Base-by-base conservation (phyloP, 2,329 filamentous ascomycete genomes). In the Claviceps sp. region DNA sequence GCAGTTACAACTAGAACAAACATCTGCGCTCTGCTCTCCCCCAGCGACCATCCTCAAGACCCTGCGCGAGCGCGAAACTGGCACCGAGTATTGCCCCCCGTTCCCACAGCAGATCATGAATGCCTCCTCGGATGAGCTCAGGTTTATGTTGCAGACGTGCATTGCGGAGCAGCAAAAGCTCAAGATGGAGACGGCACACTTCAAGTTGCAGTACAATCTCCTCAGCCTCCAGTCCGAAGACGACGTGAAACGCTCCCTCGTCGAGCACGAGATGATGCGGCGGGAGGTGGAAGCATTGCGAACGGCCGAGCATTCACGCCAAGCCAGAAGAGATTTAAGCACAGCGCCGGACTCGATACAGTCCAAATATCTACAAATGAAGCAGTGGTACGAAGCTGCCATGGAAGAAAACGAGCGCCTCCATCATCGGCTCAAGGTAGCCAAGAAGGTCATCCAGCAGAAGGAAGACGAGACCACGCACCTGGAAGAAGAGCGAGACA, bases 191-290 rank as follows among this genome's bases (percentile, higher is more conserved):
- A 84, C 86, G 16, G 87, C 90, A 36, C 90, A 96, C 65, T 85
- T 93, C 71, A 94, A 93, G 69, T 73, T 97, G 51, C 91, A 96
- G 65, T 86, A 90, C 63, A 89, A 85, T 60, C 78, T 96, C 62
- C 77, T 95, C 30, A 82, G 80, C 49, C 82, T 96, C 57, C 88
- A 95, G 62, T 89, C 87, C 51, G 82, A 85, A 48, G 89, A 95
- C 59, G 85, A 89, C 34, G 80, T 88, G 9, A 90, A 94, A 67
- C 82, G 89, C 26, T 89, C 91, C 58, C 85, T 84, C 38, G 90
- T 96, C 5, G 91, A 96, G 67, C 86, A 95, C 60, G 87, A 93
- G 57, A 90, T 96, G 79, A 85, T 85, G n/a, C 81, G 88, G 56
- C 79, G 86, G 22, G 89, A 96, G 67, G 85, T 95, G 20, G 87